These are phyloP conservation scores for Pinus albicaulis DNA, from an alignment of 75 land plant species.

Conservation along the genomic window DNA sequence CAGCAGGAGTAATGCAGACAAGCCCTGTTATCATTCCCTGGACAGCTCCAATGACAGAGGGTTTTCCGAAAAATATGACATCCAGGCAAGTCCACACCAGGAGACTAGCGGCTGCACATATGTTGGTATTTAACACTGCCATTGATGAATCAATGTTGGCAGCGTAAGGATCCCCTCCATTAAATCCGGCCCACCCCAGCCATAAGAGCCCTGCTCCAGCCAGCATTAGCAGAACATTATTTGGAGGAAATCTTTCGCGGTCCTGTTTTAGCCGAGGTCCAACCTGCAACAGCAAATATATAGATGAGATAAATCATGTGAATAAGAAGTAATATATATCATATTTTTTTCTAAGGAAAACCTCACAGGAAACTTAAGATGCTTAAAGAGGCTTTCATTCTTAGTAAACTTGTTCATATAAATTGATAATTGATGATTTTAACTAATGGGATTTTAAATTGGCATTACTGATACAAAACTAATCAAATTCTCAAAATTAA, in stretches of 20 bases:
- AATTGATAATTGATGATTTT: too few species aligned
- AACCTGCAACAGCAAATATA: conserved; percentile 31
- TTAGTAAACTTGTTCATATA: too few species aligned
- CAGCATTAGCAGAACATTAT: conserved; percentile 66
- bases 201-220: conserved; percentile 82
- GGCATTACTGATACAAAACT: too few species aligned
- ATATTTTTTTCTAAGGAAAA: too few species aligned
- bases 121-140: conserved; percentile 72
- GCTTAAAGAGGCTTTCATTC: too few species aligned
- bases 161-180: conserved; percentile 79
- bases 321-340: too few species aligned
- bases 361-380: too few species aligned
- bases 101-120: conserved; percentile 80
- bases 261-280: conserved; percentile 67
- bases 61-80: conserved; percentile 62
- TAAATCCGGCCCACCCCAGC: conserved; percentile 93
- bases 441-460: too few species aligned
- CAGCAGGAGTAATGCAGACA: conserved; percentile 82
- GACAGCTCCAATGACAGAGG: conserved; percentile 84
- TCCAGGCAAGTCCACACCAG: conserved; percentile 71
- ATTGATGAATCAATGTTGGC: conserved; percentile 56
- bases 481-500: too few species aligned
- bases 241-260: conserved; percentile 72
- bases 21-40: conserved; percentile 93
- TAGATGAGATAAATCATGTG: too few species aligned